Conservation (phyloP, 495 filamentous ascomycete species). For the Neurospora sp. region DNA sequence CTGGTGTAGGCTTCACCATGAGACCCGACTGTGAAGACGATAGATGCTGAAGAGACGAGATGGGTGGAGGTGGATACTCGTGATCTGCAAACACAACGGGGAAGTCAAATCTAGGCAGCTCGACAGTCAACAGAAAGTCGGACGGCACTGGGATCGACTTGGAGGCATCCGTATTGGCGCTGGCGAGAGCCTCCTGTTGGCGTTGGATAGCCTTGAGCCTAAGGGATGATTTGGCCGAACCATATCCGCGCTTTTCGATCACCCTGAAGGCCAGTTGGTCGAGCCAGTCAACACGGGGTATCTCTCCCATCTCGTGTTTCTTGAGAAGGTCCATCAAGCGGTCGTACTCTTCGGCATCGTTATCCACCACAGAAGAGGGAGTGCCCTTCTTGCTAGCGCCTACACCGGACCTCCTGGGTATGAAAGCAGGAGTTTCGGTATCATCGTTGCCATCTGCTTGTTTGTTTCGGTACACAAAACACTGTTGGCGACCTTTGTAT, state of each 20-base stretch:
- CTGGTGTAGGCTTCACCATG: slow-evolving; percentile 64
- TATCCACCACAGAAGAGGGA: slow-evolving; percentile 30
- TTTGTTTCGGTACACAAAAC: slow-evolving; percentile 68
- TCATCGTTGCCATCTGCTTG: slow-evolving; percentile 79
- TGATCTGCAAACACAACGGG: slow-evolving; percentile 91
- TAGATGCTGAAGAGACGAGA: slow-evolving; percentile 58
- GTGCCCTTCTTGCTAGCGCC: slow-evolving; percentile 37
- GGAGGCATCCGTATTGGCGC: slow-evolving; percentile 1
- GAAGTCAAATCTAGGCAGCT: slow-evolving; percentile 91
- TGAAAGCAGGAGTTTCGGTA: slow-evolving; percentile 64
- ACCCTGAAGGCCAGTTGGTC: slow-evolving; percentile 86
- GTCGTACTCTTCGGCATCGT: slow-evolving; percentile 66
- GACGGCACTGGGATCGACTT: slow-evolving; percentile 37
- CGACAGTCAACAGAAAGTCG: slow-evolving; percentile 68
- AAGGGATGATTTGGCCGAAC: slow-evolving; percentile 35
- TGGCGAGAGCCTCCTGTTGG: slow-evolving; percentile 14
- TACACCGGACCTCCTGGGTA: slow-evolving; percentile 28
- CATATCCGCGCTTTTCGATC: slow-evolving; percentile 62
- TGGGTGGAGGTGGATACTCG: slow-evolving; percentile 76
- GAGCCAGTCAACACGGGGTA: slow-evolving; percentile 85
- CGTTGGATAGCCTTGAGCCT: slow-evolving; percentile 22
- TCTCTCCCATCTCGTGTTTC: slow-evolving; percentile 96
- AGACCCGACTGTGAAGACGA: slow-evolving; percentile 54
- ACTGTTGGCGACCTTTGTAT: slow-evolving; percentile 87
- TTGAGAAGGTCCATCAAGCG: slow-evolving; percentile 82